Conservation (phyloP, 768 basidiomycete genomes). For the Grammothele lineata region DNA sequence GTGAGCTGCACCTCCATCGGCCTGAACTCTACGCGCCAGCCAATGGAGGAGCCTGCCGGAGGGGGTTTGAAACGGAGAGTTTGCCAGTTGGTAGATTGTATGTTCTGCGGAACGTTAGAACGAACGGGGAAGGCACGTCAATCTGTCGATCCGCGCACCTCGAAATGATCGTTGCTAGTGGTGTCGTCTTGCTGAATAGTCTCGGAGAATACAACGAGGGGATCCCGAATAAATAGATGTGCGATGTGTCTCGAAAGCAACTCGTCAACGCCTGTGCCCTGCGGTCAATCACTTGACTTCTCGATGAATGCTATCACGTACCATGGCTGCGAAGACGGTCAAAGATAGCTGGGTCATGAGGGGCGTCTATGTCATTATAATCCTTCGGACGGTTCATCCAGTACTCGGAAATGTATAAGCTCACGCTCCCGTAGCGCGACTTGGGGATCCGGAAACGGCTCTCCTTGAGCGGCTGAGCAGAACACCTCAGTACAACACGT, state of each 20-base stretch:
- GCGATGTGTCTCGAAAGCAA: slow-evolving; percentile 87
- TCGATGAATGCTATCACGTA: slow-evolving; percentile 27
- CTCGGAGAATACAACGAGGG: slow-evolving; percentile 92
- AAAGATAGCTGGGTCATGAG: slow-evolving; percentile 73
- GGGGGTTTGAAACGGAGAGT: slow-evolving; percentile 98
- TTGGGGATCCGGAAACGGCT: slow-evolving; percentile 84
- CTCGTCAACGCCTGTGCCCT: slow-evolving; percentile 69
- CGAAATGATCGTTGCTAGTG: slow-evolving; percentile 90
- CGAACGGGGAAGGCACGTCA: not conserved
- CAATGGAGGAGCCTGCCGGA: slow-evolving; percentile 86
- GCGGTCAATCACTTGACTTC: too few relatives aligned
- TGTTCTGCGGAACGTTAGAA: slow-evolving; percentile 52
- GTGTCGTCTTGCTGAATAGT: slow-evolving; percentile 89
- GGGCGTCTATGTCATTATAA: slow-evolving; percentile 86
- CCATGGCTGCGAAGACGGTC: slow-evolving; percentile 74
- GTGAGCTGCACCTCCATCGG: slow-evolving; percentile 99
- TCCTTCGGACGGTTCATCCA: slow-evolving; percentile 79
- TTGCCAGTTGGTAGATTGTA: slow-evolving; percentile 99
- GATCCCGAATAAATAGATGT: slow-evolving; percentile 97
- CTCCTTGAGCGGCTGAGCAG: slow-evolving; percentile 65
- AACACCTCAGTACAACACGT: not conserved
- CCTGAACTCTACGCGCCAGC: slow-evolving; percentile 98
- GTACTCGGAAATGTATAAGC: slow-evolving; percentile 85
- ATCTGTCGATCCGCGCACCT: slow-evolving; percentile 47
- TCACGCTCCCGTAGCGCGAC: slow-evolving; percentile 95